Evolutionary conservation across 176 grass and related monocot genomes (phyloP), one percentile per base, ranked within the genome.

Genomic region (Carex scoparia): DNA sequence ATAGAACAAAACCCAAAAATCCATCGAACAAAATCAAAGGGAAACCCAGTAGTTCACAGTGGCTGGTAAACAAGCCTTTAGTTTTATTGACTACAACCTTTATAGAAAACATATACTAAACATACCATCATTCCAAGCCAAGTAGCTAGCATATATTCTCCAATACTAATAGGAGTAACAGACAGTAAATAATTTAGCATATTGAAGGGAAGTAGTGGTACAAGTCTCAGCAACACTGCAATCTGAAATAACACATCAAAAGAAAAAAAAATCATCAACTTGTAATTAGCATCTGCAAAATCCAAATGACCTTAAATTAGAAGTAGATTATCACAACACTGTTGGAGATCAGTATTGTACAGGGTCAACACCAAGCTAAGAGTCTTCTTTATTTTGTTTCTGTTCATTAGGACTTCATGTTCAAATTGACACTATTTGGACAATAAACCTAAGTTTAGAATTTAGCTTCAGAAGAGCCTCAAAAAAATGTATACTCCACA

Each of bases 51-150:
- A 58, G 53, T 56, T 79, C 74, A 27, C 46, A 57, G 13, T 16
- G 51, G 28, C 30, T 12, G 27, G 1, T 9, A 58, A 35, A 58
- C 28, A 28, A 13, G 13, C 4, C 30, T 58, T 79, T 79, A 16
- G 1, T 58, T 79, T 55, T 49, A 33, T 28, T 79, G 13, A 79
- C 27, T 79, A 79, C 13, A 35, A 79, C 3, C 10, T 33, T 10
- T 1, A 79, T 16, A 56, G 37, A 79, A 77, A 64, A 87, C 55
- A 10, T 86, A 85, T 42, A 63, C 28, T 59, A 86, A 90, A 69
- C 79, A 38, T 96, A 99, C 97, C 97, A 99, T 96, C 97, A 99
- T 99, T 73, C 97, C 97, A 61, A 99, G 62, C 97, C 97, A 99
- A 86, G 97, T 94, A 84, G 97, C 97, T 40, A 99, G 70, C 91